Evolutionary conservation across 768 basidiomycete species (phyloP), one percentile per base, ranked within the genome.

Genomic region (Hypholoma fasciculare): DNA sequence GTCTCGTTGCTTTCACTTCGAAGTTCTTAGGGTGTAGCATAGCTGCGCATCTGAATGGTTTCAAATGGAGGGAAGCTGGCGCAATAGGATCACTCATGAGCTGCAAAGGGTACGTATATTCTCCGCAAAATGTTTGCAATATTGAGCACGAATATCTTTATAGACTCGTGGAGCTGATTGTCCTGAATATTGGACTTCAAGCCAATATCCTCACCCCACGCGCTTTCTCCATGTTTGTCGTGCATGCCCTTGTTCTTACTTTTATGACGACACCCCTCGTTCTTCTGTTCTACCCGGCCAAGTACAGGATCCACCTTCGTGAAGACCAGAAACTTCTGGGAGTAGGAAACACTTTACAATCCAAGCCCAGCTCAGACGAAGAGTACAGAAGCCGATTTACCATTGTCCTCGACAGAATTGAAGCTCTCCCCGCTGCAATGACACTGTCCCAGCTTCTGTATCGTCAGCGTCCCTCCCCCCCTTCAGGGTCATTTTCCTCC

Each of bases 51-150:
- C 46, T 72, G 0, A 75, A 74, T 40, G 88, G 89, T 0, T 96
- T 91, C 75, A 83, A 77, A 40, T 78, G 74, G 72, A 80, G 94
- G 16, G 93, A 96, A 71, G 77, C 86, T 2, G 84, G 85, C 23
- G 92, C 94, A 6, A 88, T 95, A 56, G 94, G 94, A 3, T 80
- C 87, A 48, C 73, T 96, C 30, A 96, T 96, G 94, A 85, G 84
- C 71, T 94, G 92, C 76, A 92, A 96, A 74, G 92, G 92, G 88
- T 89, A 57, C 49, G 82, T 72, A 19, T 2, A 13, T 47, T 27
- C n/a, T 13, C 39, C 49, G 27, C n/a, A 36, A 37, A 19, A 34
- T 1, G 11, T 23, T 46, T 4, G 17, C 20, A 14, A 9, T 23
- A 14, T 23, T 23, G 23, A n/a, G 4, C 16, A 5, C 42, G 19